Evolutionary conservation across 106 monocot genomes (phyloP).

Genomic region (Ottelia alismoides): DNA sequence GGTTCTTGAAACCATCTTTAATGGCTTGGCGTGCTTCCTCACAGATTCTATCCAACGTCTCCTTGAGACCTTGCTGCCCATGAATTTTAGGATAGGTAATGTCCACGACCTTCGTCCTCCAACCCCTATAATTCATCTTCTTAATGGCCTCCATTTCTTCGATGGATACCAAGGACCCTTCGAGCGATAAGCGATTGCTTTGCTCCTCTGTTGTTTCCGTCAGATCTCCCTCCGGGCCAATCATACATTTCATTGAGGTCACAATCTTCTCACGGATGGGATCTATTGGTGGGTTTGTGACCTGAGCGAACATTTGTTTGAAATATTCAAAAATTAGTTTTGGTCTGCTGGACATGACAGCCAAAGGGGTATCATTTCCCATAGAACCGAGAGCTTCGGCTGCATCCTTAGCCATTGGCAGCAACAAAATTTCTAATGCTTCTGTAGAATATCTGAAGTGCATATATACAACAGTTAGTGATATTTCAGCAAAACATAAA

Average conservation of each 20-base stretch:
- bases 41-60: constrained; percentile 72
- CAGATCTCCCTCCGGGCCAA: constrained; percentile 95
- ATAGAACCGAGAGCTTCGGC: constrained; percentile 88
- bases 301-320: constrained; percentile 97
- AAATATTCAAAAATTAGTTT: constrained; percentile 86
- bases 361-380: constrained; percentile 94
- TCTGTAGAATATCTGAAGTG: constrained; percentile 75
- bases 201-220: constrained; percentile 86
- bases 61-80: constrained; percentile 63
- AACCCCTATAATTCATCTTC: constrained; percentile 74
- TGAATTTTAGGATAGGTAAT: constrained; percentile 60
- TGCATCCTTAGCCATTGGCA: constrained; percentile 90
- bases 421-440: constrained; percentile 79
- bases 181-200: constrained; percentile 57
- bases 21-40: constrained; percentile 69
- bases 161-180: constrained; percentile 62
- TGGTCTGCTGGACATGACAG: constrained; percentile 87
- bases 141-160: constrained; percentile 91
- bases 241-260: constrained; percentile 94
- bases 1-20: constrained; percentile 56
- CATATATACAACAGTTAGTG: not conserved
- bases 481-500: not conserved
- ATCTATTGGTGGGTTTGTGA: constrained; percentile 96
- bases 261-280: constrained; percentile 94
- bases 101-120: constrained; percentile 83